A percentile compares a stretch with the other conserved stretches of the same genome.
Conservation (phyloP, 768 basidiomycete genomes). For the Lactifluus hygrophoroides region DNA sequence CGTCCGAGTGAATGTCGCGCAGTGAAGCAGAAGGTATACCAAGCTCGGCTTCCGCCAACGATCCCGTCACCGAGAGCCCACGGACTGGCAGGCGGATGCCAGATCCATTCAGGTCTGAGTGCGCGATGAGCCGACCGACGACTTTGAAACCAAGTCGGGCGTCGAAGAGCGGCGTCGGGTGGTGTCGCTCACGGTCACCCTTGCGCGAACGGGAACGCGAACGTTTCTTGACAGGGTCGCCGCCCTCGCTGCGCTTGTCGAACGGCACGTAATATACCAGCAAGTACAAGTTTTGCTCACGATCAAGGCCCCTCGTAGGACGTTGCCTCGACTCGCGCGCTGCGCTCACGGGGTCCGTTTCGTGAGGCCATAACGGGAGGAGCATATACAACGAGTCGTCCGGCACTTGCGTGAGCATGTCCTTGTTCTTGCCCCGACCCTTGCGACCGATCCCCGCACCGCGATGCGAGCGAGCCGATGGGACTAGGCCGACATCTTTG, state of each 20-base stretch:
- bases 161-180: slow-evolving; percentile 27
- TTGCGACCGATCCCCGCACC: slow-evolving; percentile 21
- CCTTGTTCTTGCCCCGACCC: slow-evolving; percentile 15
- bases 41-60: slow-evolving; percentile 36
- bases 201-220: slow-evolving; percentile 26
- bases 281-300: slow-evolving; percentile 56
- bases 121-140: slow-evolving; percentile 63
- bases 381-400: slow-evolving; percentile 73
- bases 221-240: slow-evolving; percentile 36
- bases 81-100: slow-evolving; percentile 67
- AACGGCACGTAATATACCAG: slow-evolving; percentile 74
- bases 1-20: slow-evolving; percentile 30
- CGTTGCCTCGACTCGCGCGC: slow-evolving; percentile 18
- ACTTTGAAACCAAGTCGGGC: slow-evolving; percentile 61
- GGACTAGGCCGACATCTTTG: slow-evolving; percentile 70
- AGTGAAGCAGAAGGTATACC: slow-evolving; percentile 29
- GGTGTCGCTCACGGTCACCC: slow-evolving; percentile 30
- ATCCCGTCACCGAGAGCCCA: slow-evolving; percentile 59
- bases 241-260: slow-evolving; percentile 28
- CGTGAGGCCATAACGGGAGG: slow-evolving; percentile 75
- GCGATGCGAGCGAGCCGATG: slow-evolving; percentile 32
- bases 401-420: slow-evolving; percentile 55
- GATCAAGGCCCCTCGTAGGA: slow-evolving; percentile 29
- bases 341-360: slow-evolving; percentile 43
- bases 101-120: slow-evolving; percentile 62